These are phyloP conservation scores for Asterella californica DNA, from an alignment of 225 moss, liverwort and hornwort species.

Conservation along the genomic window DNA sequence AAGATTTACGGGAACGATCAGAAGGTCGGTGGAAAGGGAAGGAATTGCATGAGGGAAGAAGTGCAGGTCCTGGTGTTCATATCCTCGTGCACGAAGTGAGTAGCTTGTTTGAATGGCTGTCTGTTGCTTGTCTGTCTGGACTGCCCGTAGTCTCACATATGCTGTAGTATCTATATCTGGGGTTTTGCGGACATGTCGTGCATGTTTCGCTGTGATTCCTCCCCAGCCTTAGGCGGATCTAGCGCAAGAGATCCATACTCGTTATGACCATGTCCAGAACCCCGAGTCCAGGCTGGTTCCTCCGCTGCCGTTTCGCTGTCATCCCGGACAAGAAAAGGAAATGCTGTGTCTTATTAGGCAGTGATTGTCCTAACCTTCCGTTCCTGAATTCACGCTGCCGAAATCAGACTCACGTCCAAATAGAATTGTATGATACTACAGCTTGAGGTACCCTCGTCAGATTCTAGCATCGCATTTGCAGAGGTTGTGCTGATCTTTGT, in stretches of 20 bases:
- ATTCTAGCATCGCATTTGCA: not conserved
- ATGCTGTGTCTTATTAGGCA: constrained; percentile 2
- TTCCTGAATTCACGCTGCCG: not conserved
- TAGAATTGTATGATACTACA: not conserved
- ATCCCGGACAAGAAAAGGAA: not conserved
- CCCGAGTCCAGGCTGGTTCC: not conserved
- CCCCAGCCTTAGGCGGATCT: not conserved
- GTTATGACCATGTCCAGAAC: not conserved
- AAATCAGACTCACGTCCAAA: not conserved
- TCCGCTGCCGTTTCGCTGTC: not conserved
- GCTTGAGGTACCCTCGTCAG: not conserved
- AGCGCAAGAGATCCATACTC: not conserved
- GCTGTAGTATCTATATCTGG: not conserved
- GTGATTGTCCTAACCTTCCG: not conserved
- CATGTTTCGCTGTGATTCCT: constrained; percentile 2
- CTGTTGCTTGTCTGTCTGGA: not conserved
- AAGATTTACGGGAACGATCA: not conserved
- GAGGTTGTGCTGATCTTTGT: not conserved
- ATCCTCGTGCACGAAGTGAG: not conserved
- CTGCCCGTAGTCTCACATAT: not conserved
- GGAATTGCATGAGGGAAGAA: not conserved
- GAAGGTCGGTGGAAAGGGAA: not conserved
- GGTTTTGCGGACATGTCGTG: not conserved
- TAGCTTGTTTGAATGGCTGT: not conserved
- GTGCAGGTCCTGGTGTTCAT: not conserved